Percentiles rank a stretch among this genome's conserved stretches.
These are phyloP conservation scores for Entomortierella lignicola DNA, from an alignment of 192 early-diverging fungal genomes.

Conservation along the genomic window DNA sequence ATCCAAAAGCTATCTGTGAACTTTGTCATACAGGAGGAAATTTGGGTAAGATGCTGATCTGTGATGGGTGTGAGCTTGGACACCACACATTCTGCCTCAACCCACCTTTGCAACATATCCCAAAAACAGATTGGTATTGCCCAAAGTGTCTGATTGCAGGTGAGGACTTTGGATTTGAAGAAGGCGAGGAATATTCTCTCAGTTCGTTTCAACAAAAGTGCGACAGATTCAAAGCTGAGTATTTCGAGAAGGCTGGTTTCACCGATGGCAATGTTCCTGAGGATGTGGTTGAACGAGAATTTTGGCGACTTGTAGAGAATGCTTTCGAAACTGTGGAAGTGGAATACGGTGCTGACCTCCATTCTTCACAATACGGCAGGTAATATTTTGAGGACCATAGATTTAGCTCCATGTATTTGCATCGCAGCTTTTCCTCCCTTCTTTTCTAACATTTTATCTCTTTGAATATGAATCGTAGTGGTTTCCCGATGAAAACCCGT, in stretches of 20 bases:
- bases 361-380: slow-evolving; percentile 91
- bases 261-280: slow-evolving; percentile 60
- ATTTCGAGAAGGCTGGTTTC: slow-evolving; percentile 69
- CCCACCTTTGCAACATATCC: slow-evolving; percentile 62
- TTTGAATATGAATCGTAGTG: slow-evolving; percentile 59
- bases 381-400: slow-evolving; percentile 18
- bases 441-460: not conserved
- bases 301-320: slow-evolving; percentile 91
- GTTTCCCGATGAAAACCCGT: slow-evolving; percentile 81
- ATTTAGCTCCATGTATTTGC: not conserved
- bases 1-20: slow-evolving; percentile 64
- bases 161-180: slow-evolving; percentile 94
- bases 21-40: slow-evolving; percentile 55
- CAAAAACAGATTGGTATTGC: slow-evolving; percentile 89
- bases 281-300: slow-evolving; percentile 87
- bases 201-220: slow-evolving; percentile 82
- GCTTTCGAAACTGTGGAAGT: slow-evolving; percentile 91
- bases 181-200: slow-evolving; percentile 83
- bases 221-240: slow-evolving; percentile 84
- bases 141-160: slow-evolving; percentile 80
- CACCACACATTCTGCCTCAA: slow-evolving; percentile 80
- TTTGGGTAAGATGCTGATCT: slow-evolving; percentile 75
- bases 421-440: no score
- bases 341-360: slow-evolving; percentile 96
- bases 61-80: slow-evolving; percentile 82